Evolutionary conservation across 2,329 filamentous ascomycete genomes (phyloP), one percentile per base, ranked within the genome.

Genomic region (Lachnellula hyalina): DNA sequence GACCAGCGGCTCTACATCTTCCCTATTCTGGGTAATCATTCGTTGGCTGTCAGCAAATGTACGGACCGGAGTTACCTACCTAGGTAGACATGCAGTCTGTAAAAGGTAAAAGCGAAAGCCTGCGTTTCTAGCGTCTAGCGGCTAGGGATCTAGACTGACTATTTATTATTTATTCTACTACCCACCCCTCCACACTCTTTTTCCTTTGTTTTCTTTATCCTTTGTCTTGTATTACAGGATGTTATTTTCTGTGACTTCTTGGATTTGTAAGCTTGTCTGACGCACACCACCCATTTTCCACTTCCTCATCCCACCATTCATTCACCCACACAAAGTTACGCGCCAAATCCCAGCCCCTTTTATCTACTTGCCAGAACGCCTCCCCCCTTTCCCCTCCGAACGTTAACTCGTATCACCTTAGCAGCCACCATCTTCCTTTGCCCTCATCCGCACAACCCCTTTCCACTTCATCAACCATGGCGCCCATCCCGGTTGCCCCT

Each of bases 381-480:
- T 40, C 41, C 48, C 38, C 40, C 40, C 11, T 36, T 25, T 40
- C 6, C 23, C 25, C n/a, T 21, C 47, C 4, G 19, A 38, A 42
- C n/a, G 14, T 19, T 14, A 19, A 32, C 14, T 35, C 17, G 9
- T n/a, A 11, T 35, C 25, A 7, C 36, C 1, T 15, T 3, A 40
- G 5, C 36, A 17, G 36, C 28, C 23, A 48, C 28, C 23, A 15
- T 28, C 28, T 17, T 28, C n/a, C 46, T 47, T 12, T 28, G 49
- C 46, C 32, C 41, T 19, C 8, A 49, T 34, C 4, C 53, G 14
- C 32, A 35, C 23, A 35, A 28, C 35, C 11, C 28, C 8, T 28
- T 28, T 9, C 28, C 28, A 28, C 28, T 8, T 9, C 28, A 28
- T 28, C 8, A 28, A 55, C 21, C 23, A 63, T 63, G 60, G 57